A percentile compares a stretch with the other conserved stretches of the same genome.
These are phyloP conservation scores for Dipteronia dyeriana DNA, from an alignment of 345 rosid species.

Conservation along the genomic window DNA sequence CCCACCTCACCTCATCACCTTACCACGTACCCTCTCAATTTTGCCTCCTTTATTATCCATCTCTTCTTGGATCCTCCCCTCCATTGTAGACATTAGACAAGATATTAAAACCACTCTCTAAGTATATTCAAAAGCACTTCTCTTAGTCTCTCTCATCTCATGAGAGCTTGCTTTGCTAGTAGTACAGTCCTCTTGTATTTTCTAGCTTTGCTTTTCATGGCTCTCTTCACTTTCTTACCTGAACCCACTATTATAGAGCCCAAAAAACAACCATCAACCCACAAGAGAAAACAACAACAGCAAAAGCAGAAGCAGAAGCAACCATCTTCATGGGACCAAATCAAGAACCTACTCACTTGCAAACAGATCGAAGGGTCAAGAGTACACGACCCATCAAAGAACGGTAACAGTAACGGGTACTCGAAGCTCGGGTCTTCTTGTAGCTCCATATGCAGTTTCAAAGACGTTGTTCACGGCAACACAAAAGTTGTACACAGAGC, in stretches of 20 bases:
- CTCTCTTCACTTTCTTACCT: conserved; percentile 59
- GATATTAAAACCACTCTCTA: neutral
- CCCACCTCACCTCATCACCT: conserved; percentile 31
- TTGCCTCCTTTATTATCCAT: conserved; percentile 40
- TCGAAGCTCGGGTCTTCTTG: conserved; percentile 72
- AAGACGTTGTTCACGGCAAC: conserved; percentile 85
- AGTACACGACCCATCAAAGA: conserved; percentile 79
- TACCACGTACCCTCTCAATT: conserved; percentile 28
- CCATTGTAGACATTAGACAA: conserved; percentile 20
- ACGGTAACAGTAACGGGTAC: conserved; percentile 31
- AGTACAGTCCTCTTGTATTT: neutral
- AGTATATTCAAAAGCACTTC: conserved; percentile 9
- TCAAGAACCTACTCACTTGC: conserved; percentile 90
- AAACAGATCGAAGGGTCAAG: conserved; percentile 76
- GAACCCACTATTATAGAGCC: conserved; percentile 31
- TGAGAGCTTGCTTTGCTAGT: conserved; percentile 11
- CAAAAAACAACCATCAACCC: conserved; percentile 30
- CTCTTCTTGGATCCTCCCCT: conserved; percentile 53
- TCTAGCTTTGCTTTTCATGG: conserved; percentile 44
- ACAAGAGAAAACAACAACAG: conserved; percentile 32
- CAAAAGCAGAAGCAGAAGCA: conserved; percentile 44
- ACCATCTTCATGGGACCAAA: conserved; percentile 93
- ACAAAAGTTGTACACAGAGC: conserved; percentile 94
- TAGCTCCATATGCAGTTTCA: conserved; percentile 82
- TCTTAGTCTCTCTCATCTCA: conserved; percentile 9